Evolutionary conservation across 2,329 filamentous ascomycete genomes (phyloP).

Genomic region (Alternaria sp.): DNA sequence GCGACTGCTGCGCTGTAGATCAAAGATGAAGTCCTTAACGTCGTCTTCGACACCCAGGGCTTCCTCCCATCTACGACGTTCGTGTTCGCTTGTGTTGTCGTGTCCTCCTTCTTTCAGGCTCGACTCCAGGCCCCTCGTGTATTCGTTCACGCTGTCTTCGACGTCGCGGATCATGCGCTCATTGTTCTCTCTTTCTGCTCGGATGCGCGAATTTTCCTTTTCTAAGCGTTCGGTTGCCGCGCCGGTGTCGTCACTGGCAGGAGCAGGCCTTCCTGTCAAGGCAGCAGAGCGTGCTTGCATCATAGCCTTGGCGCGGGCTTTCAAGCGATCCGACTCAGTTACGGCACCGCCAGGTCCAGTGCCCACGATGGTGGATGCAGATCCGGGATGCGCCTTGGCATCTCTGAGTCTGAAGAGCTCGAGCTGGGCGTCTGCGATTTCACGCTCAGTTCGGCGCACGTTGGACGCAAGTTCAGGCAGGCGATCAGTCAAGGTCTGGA

Average conservation of each 20-base stretch:
- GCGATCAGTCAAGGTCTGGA: conserved; percentile 87
- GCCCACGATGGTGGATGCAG: conserved; percentile 81
- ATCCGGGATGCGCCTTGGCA: conserved; percentile 86
- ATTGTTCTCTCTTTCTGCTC: conserved; percentile 88
- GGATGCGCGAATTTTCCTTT: conserved; percentile 81
- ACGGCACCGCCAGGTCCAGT: conserved; percentile 90
- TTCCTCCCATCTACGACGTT: conserved; percentile 93
- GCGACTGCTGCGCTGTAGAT: conserved; percentile 85
- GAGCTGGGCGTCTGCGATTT: conserved; percentile 87
- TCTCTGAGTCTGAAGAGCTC: conserved; percentile 94
- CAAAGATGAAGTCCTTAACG: conserved; percentile 97
- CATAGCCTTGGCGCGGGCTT: conserved; percentile 94
- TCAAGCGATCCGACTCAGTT: conserved; percentile 92
- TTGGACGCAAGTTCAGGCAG: conserved; percentile 91
- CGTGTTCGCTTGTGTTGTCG: conserved; percentile 81
- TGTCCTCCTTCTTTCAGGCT: conserved; percentile 81
- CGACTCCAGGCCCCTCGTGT: conserved; percentile 82
- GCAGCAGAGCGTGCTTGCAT: conserved; percentile 98
- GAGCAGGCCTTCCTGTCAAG: conserved; percentile 80
- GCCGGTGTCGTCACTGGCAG: conserved; percentile 72
- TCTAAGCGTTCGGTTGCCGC: conserved; percentile 86
- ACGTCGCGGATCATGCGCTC: conserved; percentile 97
- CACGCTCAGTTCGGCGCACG: conserved; percentile 87
- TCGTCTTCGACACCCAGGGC: conserved; percentile 95
- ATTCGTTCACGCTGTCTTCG: conserved; percentile 92